Conservation (phyloP, 2,329 filamentous ascomycete genomes). For the Arthrocladium fulminans region DNA sequence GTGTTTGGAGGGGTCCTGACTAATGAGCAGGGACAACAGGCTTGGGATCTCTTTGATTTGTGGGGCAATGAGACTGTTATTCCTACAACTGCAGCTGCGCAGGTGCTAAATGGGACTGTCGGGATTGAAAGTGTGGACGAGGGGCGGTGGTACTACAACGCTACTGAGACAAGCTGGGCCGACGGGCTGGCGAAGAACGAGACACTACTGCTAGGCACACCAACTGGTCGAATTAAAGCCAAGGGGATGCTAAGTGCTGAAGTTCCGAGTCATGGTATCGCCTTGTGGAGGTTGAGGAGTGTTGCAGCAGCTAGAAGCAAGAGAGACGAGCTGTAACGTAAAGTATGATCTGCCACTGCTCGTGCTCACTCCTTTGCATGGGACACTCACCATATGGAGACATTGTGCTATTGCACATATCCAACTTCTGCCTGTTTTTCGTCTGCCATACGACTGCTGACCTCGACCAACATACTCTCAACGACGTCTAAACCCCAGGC, state of each 20-base stretch:
- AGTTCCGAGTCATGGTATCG: slow-evolving; percentile 43
- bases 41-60: slow-evolving; percentile 48
- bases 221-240: slow-evolving; percentile 37
- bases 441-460: too few species aligned
- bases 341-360: too few species aligned
- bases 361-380: too few species aligned
- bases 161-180: slow-evolving; percentile 39
- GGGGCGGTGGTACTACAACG: slow-evolving; percentile 38
- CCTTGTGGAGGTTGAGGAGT: slow-evolving; percentile 40
- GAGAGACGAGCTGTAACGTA: slow-evolving; percentile 15
- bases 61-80: slow-evolving; percentile 46
- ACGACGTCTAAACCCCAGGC: too few species aligned
- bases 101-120: slow-evolving; percentile 34
- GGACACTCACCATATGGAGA: too few species aligned
- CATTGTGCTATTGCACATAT: too few species aligned
- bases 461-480: too few species aligned
- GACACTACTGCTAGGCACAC: slow-evolving; percentile 39
- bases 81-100: slow-evolving; percentile 36
- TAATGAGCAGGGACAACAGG: slow-evolving; percentile 33
- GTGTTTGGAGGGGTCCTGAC: slow-evolving; percentile 43
- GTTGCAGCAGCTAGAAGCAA: slow-evolving; percentile 3
- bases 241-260: slow-evolving; percentile 27
- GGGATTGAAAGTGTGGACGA: slow-evolving; percentile 27
- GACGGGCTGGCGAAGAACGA: slow-evolving; percentile 37
- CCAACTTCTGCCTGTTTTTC: too few species aligned